Conservation (phyloP, 2,329 filamentous ascomycete genomes). For the Paracoccidioides lutzii region DNA sequence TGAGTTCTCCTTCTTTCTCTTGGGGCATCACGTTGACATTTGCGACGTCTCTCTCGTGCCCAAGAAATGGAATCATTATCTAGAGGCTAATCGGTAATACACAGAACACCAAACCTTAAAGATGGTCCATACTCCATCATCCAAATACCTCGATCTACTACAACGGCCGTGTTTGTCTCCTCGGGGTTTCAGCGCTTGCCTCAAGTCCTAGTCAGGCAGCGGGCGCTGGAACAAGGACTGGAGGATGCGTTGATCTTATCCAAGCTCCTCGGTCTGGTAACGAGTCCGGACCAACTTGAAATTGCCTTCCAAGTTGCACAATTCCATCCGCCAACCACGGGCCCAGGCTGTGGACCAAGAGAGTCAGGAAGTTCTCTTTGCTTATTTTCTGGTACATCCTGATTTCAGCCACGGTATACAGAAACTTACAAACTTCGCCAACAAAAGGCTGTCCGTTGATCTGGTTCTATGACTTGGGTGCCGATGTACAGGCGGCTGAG, state of each 20-base stretch:
- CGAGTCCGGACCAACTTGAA: not conserved
- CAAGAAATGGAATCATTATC: not conserved
- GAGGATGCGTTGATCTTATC: constrained; percentile 25
- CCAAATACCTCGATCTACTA: constrained; percentile 22
- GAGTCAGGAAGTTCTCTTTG: not conserved
- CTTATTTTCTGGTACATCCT: not conserved
- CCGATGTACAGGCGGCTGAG: not conserved
- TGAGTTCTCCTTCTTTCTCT: not conserved
- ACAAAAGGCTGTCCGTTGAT: not conserved
- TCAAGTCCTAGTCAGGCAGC: constrained; percentile 24
- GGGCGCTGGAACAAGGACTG: constrained; percentile 24
- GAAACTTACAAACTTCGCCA: not conserved
- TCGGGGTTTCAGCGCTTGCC: constrained; percentile 28
- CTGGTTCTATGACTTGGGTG: not conserved
- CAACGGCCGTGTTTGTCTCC: constrained; percentile 18
- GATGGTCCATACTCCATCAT: constrained; percentile 16
- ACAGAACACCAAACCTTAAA: not conserved
- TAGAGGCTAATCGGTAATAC: not conserved
- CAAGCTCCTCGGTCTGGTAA: constrained; percentile 15
- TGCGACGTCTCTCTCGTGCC: not conserved
- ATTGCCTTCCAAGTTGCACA: not conserved
- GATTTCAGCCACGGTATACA: not conserved
- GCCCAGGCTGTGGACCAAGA: not conserved
- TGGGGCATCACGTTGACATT: not conserved
- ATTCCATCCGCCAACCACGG: not conserved